A percentile compares a stretch with the other conserved stretches of the same genome.
phyloP scores from a whole-genome alignment of 139 green algal genomes.

The Desmodesmus armatus region DNA sequence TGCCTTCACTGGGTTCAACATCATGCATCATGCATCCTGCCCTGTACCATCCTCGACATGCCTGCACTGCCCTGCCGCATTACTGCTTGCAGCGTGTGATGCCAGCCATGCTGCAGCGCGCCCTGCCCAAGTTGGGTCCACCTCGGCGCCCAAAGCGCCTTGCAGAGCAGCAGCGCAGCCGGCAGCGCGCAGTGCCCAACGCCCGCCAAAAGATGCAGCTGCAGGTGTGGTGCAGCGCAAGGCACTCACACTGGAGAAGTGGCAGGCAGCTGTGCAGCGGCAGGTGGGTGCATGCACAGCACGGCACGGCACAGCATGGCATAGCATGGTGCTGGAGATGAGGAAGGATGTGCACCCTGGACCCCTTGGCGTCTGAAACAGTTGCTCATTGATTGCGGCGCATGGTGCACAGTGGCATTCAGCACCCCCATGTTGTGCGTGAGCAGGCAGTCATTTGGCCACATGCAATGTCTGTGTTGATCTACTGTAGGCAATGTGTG shows the following conservation, averaged over 20 bases:
- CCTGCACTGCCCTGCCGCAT: too few relatives aligned
- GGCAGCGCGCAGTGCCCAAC: conserved; percentile 9
- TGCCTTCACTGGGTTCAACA: too few relatives aligned
- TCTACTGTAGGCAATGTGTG: not conserved
- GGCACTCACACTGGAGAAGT: conserved; percentile 23
- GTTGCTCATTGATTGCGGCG: not conserved
- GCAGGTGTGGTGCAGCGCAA: conserved; percentile 18
- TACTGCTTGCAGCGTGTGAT: conserved; percentile 28
- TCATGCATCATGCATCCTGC: too few relatives aligned
- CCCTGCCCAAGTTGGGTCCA: conserved; percentile 28
- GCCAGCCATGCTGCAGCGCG: conserved; percentile 39
- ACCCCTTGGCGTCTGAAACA: not conserved
- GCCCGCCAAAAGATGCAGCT: conserved; percentile 39
- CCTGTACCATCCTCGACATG: too few relatives aligned
- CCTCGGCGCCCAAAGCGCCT: conserved; percentile 29
- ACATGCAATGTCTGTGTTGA: not conserved
- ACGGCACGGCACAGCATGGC: not conserved
- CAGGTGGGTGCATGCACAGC: too few relatives aligned
- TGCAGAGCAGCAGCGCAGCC: conserved; percentile 13
- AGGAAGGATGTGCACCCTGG: not conserved
- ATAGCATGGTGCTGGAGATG: not conserved
- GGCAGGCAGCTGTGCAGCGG: conserved; percentile 29
- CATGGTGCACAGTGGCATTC: not conserved
- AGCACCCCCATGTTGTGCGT: not conserved
- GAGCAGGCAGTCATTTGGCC: not conserved